Evolutionary conservation across 352 stramenopile species (phyloP), one percentile per base, ranked within the genome.

Genomic region (Phytophthora palmivora): DNA sequence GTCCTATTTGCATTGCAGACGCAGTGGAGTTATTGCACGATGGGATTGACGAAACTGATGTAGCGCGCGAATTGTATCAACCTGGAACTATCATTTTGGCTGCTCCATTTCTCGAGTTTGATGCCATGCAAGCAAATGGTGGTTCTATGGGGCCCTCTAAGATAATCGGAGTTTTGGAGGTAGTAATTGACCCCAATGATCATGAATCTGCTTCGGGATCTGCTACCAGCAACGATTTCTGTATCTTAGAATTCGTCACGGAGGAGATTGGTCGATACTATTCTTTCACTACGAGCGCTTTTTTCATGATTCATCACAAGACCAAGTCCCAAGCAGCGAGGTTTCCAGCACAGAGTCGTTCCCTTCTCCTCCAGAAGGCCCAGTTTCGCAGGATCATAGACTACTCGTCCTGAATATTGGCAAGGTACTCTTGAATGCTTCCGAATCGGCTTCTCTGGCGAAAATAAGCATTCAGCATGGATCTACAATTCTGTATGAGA

Each of bases 251-350:
- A 37, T 59, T 89, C 24, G 76, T 81, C 0, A 79, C 81, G 0
- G 67, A 91, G 37, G 79, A 88, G 49, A 74, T 94, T 11, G 78
- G 80, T 2, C 74, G 83, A 16, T 92, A 94, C 48, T 94, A 24
- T 87, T 78, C 38, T 94, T 91, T 46, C 81, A 94, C 54, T 94
- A 90, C 49, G 69, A 82, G 10, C 67, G 71, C 22, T 92, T 92
- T 55, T 91, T 94, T 61, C 24, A 59, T 1, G 72, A 88, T 2
- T 52, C 58, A 15, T 4, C 50, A 32, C 37, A 50, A 12, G 2
- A 26, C 18, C 38, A 43, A 21, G 12, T 16, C 1, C 14, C 16
- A 42, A 12, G 10, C 4, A 50, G 14, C 9, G 60, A 67, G 30
- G 26, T 53, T 5, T 47, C 42, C 2, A 62, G 26, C 30, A 67